phyloP scores from a whole-genome alignment of 164 flowering plant genomes.

The Vitis riparia region DNA sequence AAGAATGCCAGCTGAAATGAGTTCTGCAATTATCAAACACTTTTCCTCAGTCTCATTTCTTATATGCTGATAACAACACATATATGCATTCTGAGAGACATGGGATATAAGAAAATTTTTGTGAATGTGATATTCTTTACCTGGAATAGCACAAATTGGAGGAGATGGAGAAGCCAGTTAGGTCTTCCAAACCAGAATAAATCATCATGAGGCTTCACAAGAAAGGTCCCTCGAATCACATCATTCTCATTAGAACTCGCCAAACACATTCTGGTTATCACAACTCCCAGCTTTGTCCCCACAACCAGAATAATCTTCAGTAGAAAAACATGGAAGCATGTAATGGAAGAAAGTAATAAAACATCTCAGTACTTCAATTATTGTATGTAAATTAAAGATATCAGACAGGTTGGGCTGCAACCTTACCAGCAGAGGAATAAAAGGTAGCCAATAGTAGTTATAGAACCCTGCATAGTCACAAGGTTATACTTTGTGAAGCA shows the following conservation, averaged over 20 bases:
- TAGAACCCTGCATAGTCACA: slow-evolving; percentile 17
- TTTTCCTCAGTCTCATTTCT: not conserved
- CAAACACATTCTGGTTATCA: slow-evolving; percentile 44
- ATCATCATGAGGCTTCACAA: slow-evolving; percentile 39
- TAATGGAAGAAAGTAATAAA: not conserved
- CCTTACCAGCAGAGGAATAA: slow-evolving; percentile 17
- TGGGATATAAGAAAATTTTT: no score
- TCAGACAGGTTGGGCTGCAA: not conserved
- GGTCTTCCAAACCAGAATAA: slow-evolving; percentile 55
- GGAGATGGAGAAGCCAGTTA: slow-evolving; percentile 37
- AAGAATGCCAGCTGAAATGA: slow-evolving; percentile 44
- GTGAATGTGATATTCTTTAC: slow-evolving; percentile 13
- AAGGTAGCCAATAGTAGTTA: slow-evolving; percentile 20
- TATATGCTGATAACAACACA: not conserved
- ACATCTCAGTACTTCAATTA: not conserved
- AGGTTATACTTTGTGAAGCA: not conserved
- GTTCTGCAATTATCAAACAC: slow-evolving; percentile 25
- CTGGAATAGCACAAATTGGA: slow-evolving; percentile 53
- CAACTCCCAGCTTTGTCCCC: slow-evolving; percentile 43
- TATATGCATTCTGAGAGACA: not conserved
- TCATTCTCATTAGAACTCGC: slow-evolving; percentile 37
- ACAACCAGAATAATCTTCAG: slow-evolving; percentile 35
- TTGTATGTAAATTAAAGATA: not conserved
- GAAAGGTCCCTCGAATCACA: slow-evolving; percentile 42
- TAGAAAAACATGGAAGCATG: not conserved